phyloP scores from a whole-genome alignment of 2,329 filamentous ascomycete species.

The Daldinia eschscholtzii region DNA sequence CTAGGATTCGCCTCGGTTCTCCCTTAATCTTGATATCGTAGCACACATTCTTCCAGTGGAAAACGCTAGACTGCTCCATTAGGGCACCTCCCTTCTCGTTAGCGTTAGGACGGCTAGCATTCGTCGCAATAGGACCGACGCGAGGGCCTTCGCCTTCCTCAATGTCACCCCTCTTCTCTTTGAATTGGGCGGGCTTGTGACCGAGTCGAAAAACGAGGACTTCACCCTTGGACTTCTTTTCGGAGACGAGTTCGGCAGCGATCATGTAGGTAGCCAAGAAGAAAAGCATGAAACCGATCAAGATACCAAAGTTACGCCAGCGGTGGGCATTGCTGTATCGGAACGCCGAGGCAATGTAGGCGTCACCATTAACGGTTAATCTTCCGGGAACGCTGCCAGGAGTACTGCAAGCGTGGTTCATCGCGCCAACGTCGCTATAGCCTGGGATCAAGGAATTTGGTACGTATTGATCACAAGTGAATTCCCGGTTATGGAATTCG shows the following conservation, averaged over 20 bases:
- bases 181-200: conserved; percentile 69
- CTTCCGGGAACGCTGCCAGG: conserved; percentile 70
- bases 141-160: conserved; percentile 65
- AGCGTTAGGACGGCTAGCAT: conserved; percentile 56
- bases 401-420: conserved; percentile 68
- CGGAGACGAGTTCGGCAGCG: conserved; percentile 74
- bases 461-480: conserved; percentile 63
- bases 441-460: conserved; percentile 55
- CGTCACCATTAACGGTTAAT: conserved; percentile 66
- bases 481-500: conserved; percentile 78
- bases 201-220: conserved; percentile 80
- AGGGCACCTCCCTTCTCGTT: conserved; percentile 59
- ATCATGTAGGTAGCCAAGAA: conserved; percentile 73
- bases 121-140: conserved; percentile 61
- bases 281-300: conserved; percentile 73
- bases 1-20: conserved; percentile 79
- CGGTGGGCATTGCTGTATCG: conserved; percentile 69
- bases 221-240: conserved; percentile 80
- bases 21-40: conserved; percentile 83
- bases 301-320: conserved; percentile 79
- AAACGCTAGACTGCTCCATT: conserved; percentile 76
- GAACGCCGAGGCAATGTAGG: conserved; percentile 67
- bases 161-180: conserved; percentile 72
- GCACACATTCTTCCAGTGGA: conserved; percentile 88
- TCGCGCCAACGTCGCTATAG: conserved; percentile 54